A percentile compares a stretch with the other conserved stretches of the same genome.
phyloP scores from a whole-genome alignment of 495 filamentous ascomycete species.

The Lichenothelia convexa region DNA sequence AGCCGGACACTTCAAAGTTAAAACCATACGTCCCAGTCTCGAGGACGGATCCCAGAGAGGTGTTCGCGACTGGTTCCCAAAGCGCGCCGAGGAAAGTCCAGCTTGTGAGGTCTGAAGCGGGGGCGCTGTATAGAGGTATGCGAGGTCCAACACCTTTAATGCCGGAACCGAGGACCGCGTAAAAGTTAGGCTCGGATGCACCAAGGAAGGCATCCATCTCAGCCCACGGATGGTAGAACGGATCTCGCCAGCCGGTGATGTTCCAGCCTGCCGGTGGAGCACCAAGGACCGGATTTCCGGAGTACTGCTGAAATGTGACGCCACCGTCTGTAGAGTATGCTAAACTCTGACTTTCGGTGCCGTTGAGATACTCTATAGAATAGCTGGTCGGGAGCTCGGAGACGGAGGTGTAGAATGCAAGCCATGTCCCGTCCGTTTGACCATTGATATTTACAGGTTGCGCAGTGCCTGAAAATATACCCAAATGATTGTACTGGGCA shows the following conservation, averaged over 20 bases:
- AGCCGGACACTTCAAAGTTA: conserved; percentile 40
- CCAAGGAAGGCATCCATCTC: conserved; percentile 22
- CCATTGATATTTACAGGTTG: conserved; percentile 27
- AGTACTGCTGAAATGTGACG: conserved; percentile 29
- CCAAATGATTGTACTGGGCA: conserved; percentile 31
- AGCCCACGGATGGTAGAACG: conserved; percentile 29
- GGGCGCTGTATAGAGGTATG: conserved; percentile 33
- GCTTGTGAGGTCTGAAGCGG: conserved; percentile 25
- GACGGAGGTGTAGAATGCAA: conserved; percentile 34
- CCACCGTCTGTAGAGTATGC: conserved; percentile 32
- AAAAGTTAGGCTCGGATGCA: conserved; percentile 21
- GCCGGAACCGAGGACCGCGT: conserved; percentile 35
- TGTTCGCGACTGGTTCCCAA: conserved; percentile 26
- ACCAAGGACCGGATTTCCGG: conserved; percentile 31
- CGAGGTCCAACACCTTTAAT: conserved; percentile 29
- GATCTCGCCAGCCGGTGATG: conserved; percentile 39
- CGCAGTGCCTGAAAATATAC: conserved; percentile 35
- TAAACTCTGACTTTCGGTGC: conserved; percentile 32
- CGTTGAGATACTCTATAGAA: conserved; percentile 26
- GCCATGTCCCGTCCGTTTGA: conserved; percentile 24
- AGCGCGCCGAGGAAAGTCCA: conserved; percentile 36
- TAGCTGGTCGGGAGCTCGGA: conserved; percentile 32
- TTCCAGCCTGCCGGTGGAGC: conserved; percentile 26
- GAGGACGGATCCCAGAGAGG: conserved; percentile 15
- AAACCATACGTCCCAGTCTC: conserved; percentile 32